A percentile compares a stretch with the other conserved stretches of the same genome.
Evolutionary conservation across 2,329 filamentous ascomycete species (phyloP).

Genomic region (Hypomyces rosellus): DNA sequence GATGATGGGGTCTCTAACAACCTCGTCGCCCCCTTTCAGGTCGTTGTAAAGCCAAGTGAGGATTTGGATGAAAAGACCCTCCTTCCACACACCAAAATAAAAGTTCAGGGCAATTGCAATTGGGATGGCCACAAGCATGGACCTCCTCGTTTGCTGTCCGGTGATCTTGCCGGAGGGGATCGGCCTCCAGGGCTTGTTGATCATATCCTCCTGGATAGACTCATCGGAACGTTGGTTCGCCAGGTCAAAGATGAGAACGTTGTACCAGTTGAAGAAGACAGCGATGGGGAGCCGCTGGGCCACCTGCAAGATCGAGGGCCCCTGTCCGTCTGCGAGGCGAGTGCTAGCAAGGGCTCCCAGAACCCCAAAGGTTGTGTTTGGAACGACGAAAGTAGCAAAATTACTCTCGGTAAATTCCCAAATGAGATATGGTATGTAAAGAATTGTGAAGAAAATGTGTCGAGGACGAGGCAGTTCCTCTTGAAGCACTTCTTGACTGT

Average conservation of each 20-base stretch:
- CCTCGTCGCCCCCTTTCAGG: constrained; percentile 15
- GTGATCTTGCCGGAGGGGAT: constrained; percentile 21
- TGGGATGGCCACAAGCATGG: constrained; percentile 13
- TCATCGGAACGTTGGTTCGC: constrained; percentile 28
- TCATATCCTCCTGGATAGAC: constrained; percentile 27
- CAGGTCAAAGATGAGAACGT: constrained; percentile 22
- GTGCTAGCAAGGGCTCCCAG: constrained; percentile 4
- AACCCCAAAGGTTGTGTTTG: constrained; percentile 7
- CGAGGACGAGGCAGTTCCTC: too few relatives aligned
- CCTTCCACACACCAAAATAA: constrained; percentile 19
- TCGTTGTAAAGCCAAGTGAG: constrained; percentile 35
- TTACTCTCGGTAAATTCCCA: constrained; percentile 9
- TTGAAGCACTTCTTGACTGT: too few relatives aligned
- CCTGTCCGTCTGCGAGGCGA: background rate
- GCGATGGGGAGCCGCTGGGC: background rate
- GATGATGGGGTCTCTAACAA: constrained; percentile 19
- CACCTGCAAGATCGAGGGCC: background rate
- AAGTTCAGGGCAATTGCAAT: constrained; percentile 18
- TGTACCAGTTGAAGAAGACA: constrained; percentile 7
- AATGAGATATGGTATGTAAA: background rate
- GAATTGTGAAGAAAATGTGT: too few relatives aligned
- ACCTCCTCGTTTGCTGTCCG: constrained; percentile 13
- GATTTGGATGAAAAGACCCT: constrained; percentile 23
- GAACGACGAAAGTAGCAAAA: constrained; percentile 9
- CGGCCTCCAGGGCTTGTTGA: constrained; percentile 34